Percentiles rank a stretch among this genome's conserved stretches.
Conservation (phyloP, 805 yeast genomes). For the Yarrowia sp. region DNA sequence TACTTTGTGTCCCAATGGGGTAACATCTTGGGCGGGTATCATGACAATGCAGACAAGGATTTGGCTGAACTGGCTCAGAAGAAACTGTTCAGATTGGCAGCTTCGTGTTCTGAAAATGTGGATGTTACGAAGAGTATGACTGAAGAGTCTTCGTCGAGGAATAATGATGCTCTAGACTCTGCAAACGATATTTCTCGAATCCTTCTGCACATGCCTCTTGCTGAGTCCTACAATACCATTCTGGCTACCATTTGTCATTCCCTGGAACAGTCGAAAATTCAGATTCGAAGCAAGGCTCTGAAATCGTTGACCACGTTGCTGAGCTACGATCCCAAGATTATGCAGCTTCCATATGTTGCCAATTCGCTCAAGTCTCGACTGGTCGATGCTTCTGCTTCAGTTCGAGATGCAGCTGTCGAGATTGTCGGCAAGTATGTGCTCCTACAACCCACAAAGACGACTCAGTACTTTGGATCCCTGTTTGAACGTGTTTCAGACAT, state of each 20-base stretch:
- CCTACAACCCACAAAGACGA: slow-evolving; percentile 55
- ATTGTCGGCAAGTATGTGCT: slow-evolving; percentile 60
- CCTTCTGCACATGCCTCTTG: slow-evolving; percentile 41
- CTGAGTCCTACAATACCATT: slow-evolving; percentile 59
- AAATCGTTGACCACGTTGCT: slow-evolving; percentile 65
- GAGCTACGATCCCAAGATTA: slow-evolving; percentile 59
- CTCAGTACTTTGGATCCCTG: slow-evolving; percentile 59
- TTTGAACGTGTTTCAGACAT: slow-evolving; percentile 61
- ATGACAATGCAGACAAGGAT: slow-evolving; percentile 1
- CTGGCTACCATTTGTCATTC: slow-evolving; percentile 58
- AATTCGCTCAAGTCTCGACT: slow-evolving; percentile 60
- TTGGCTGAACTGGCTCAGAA: slow-evolving; percentile 4
- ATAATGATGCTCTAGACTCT: not conserved
- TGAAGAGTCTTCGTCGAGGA: slow-evolving; percentile 4
- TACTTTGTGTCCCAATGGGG: slow-evolving; percentile 36
- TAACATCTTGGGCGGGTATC: slow-evolving; percentile 18
- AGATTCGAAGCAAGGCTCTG: slow-evolving; percentile 68
- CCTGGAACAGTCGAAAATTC: slow-evolving; percentile 58
- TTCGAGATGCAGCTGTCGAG: slow-evolving; percentile 78
- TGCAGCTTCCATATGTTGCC: slow-evolving; percentile 60
- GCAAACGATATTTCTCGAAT: slow-evolving; percentile 35
- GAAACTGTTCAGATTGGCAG: slow-evolving; percentile 3
- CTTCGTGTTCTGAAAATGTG: slow-evolving; percentile 18
- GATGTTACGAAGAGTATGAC: slow-evolving; percentile 19
- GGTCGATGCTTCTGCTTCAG: slow-evolving; percentile 69